Conservation (phyloP, 1,139 yeast genomes). For the Debaryomyces subglobosus region DNA sequence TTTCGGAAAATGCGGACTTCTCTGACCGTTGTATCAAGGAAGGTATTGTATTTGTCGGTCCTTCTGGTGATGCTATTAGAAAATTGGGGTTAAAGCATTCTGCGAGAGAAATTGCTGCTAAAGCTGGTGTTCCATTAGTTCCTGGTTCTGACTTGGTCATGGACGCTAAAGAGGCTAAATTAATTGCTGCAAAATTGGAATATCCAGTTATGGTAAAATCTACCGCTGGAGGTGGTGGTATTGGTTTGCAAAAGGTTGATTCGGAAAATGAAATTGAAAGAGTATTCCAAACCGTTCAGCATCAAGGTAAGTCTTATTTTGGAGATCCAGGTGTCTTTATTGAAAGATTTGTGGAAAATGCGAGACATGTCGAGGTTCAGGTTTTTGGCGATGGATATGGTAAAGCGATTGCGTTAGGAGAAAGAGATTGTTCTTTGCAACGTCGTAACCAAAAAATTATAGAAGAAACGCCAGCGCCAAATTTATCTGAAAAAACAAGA, state of each 20-base stretch:
- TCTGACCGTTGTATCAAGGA: constrained; percentile 82
- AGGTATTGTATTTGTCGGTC: constrained; percentile 92
- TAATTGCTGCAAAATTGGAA: constrained; percentile 74
- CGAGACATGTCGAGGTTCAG: constrained; percentile 96
- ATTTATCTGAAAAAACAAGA: constrained; percentile 79
- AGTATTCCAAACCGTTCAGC: constrained; percentile 88
- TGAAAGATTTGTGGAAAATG: constrained; percentile 90
- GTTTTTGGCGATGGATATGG: constrained; percentile 96
- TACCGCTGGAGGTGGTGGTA: constrained; percentile 99
- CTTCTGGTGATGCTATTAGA: constrained; percentile 90
- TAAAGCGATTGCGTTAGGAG: constrained; percentile 89
- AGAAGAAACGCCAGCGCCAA: constrained; percentile 98
- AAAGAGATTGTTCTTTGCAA: constrained; percentile 96
- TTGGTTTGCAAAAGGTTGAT: constrained; percentile 92
- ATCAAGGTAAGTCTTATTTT: constrained; percentile 89
- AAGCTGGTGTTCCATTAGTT: constrained; percentile 90
- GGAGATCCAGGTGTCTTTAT: constrained; percentile 95
- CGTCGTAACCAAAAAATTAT: constrained; percentile 95
- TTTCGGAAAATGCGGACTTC: constrained; percentile 95
- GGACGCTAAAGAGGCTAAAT: constrained; percentile 70
- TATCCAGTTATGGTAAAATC: constrained; percentile 96
- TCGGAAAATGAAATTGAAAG: constrained; percentile 75
- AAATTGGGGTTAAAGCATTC: constrained; percentile 92
- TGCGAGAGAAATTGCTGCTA: constrained; percentile 88
- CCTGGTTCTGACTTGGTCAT: constrained; percentile 89